phyloP scores from a whole-genome alignment of 257 asterid species.

The Solanum boliviense region DNA sequence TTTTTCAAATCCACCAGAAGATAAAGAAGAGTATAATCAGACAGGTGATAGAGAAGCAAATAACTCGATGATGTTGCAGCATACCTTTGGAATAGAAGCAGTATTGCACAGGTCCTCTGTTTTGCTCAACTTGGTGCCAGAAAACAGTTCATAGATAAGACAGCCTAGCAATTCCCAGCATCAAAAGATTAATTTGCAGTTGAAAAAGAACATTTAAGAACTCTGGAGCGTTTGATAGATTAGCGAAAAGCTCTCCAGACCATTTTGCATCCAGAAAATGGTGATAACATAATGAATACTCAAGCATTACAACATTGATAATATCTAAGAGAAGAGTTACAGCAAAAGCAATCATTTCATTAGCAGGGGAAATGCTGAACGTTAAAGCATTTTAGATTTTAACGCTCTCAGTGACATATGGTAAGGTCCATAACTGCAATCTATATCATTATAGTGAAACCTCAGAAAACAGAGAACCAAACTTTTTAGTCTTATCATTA shows the following conservation, averaged over 20 bases:
- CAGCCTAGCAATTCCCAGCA: constrained; percentile 57
- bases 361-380: neutral
- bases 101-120: constrained; percentile 89
- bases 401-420: neutral
- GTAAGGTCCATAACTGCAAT: neutral
- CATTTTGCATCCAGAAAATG: neutral
- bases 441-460: neutral
- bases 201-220: neutral
- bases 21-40: neutral
- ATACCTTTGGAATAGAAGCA: constrained; percentile 77
- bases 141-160: constrained; percentile 89
- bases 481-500: neutral
- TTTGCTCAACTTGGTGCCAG: constrained; percentile 76
- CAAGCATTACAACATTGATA: neutral
- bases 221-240: neutral
- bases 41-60: neutral
- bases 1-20: neutral
- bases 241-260: neutral
- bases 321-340: neutral
- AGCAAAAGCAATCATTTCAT: neutral
- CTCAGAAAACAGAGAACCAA: neutral
- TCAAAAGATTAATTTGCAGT: neutral
- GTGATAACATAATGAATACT: neutral
- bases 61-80: neutral
- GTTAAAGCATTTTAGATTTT: neutral